phyloP scores from a whole-genome alignment of 345 rosid genomes.

The Aegle marmelos region DNA sequence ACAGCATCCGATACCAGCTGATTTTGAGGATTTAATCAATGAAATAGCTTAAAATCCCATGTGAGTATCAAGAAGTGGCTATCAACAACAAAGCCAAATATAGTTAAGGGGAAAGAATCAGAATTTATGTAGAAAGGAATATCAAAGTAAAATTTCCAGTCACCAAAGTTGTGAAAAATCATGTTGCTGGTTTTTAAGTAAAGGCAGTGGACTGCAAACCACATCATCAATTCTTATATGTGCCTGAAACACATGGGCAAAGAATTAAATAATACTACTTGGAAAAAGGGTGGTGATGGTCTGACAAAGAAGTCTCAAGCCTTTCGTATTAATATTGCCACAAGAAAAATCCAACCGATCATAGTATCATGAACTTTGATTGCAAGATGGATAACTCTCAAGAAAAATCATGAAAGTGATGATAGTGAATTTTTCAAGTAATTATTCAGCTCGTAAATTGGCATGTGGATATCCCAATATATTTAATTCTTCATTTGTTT shows the following conservation, averaged over 20 bases:
- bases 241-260: not conserved
- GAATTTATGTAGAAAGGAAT: not conserved
- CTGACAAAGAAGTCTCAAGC: not conserved
- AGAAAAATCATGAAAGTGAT: not conserved
- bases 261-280: not conserved
- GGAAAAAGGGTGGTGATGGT: not conserved
- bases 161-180: not conserved
- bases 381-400: not conserved
- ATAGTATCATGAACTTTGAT: not conserved
- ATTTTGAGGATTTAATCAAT: not conserved
- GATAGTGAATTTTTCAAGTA: not conserved
- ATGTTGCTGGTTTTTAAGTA: not conserved
- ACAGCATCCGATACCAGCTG: conserved; percentile 1
- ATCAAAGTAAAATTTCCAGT: not conserved
- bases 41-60: not conserved
- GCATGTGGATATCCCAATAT: not conserved
- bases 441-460: not conserved
- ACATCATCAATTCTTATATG: not conserved
- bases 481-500: not conserved
- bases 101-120: not conserved
- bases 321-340: not conserved
- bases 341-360: not conserved
- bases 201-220: not conserved
- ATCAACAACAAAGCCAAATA: not conserved
- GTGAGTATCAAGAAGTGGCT: not conserved